Conservation (phyloP, 257 asterid genomes). For the Haberlea rhodopensis region DNA sequence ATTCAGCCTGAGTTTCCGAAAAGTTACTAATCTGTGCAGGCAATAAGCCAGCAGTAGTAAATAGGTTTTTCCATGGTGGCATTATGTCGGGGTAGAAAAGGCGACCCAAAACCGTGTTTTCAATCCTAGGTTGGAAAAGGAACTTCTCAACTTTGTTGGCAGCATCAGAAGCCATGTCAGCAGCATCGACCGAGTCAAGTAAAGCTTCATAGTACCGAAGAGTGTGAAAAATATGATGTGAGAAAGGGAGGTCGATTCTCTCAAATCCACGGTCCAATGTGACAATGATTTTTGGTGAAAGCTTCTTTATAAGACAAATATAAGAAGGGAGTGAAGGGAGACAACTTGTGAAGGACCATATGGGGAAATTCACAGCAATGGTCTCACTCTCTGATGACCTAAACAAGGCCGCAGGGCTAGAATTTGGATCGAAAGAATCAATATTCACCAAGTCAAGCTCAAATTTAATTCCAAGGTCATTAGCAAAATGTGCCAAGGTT, state of each 20-base stretch:
- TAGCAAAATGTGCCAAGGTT: conserved; percentile 41
- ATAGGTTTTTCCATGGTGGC: conserved; percentile 42
- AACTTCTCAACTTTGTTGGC: conserved; percentile 42
- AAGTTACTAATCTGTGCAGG: conserved; percentile 38
- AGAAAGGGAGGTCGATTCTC: conserved; percentile 41
- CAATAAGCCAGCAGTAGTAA: conserved; percentile 45
- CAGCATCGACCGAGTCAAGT: conserved; percentile 46
- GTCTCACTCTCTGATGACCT: conserved; percentile 38
- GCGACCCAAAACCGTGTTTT: conserved; percentile 42
- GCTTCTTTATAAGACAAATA: conserved; percentile 42
- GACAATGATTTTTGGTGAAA: conserved; percentile 48
- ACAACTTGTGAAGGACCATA: conserved; percentile 43
- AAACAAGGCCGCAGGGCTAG: conserved; percentile 33
- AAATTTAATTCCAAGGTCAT: conserved; percentile 40
- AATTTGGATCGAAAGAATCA: conserved; percentile 50
- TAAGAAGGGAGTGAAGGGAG: conserved; percentile 38
- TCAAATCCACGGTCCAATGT: conserved; percentile 50
- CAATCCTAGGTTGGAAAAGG: conserved; percentile 51
- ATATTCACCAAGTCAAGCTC: conserved; percentile 58
- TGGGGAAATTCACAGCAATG: conserved; percentile 50
- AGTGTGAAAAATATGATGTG: conserved; percentile 44
- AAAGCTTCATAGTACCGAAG: conserved; percentile 48
- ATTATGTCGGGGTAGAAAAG: conserved; percentile 34
- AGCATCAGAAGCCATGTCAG: conserved; percentile 30
- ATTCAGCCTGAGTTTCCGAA: conserved; percentile 53